Base-by-base conservation (phyloP, 352 stramenopile genomes). In the Pythium myriotylum region DNA sequence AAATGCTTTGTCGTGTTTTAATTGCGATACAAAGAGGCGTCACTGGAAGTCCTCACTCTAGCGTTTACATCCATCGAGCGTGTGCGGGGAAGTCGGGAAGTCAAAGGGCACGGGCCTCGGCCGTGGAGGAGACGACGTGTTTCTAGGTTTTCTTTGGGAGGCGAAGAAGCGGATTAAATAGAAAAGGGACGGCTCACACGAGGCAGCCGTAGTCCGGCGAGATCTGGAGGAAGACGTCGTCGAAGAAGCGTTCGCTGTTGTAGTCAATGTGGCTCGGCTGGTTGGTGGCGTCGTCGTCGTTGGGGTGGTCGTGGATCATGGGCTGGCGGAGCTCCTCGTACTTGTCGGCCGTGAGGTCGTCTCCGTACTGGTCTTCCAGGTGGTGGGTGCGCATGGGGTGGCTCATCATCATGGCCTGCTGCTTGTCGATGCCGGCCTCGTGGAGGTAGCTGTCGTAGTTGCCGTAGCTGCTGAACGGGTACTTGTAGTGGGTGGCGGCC, bases 191-290 rank as follows among this genome's bases (percentile, higher is more conserved):
- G 23, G 9, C 4, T 74, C 73, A 89, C 27, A 89, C 80, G 51
- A 90, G 67, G 45, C 80, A 90, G 51, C 78, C 82, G 26, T 55
- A 39, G 61, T 91, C 77, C 0, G 83, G 81, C 16, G 81, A 89
- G 55, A 89, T 89, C 51, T 92, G 83, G 26, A 90, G 66, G 56
- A 89, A 91, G 17, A 92, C 76, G 49, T 92, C 76, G 69, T 88
- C 81, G 59, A 88, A 89, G 68, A 88, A 89, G 41, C 75, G 73
- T 35, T 90, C 81, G 49, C 74, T 89, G 54, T 59, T 81, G 71
- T 87, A 90, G 60, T 92, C 83, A 53, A 86, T 71, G 48, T 84
- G 73, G 27, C 49, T 80, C n/a, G 68, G 59, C 32, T 72, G 66
- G 19, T 80, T 70, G 24, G 67, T 74, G 41, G 81, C 79, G 61